phyloP scores from a whole-genome alignment of 108 stramenopile genomes.

The Fragilariopsis cylindrus region DNA sequence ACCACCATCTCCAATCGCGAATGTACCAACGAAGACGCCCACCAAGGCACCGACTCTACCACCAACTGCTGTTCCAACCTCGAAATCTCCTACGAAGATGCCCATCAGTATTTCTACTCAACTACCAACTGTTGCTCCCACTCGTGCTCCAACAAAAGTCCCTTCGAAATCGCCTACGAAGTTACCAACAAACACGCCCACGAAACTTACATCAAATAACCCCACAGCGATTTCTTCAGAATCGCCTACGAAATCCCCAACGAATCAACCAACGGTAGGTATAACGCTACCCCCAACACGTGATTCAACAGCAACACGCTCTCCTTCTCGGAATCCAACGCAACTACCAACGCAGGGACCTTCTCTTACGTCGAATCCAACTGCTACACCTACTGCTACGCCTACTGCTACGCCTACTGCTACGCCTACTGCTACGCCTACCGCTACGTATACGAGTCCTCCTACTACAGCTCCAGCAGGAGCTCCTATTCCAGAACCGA shows the following conservation, averaged over 20 bases:
- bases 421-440: background rate
- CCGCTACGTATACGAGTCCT: background rate
- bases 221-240: background rate
- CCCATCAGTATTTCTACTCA: background rate
- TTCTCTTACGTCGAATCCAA: background rate
- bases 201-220: background rate
- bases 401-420: background rate
- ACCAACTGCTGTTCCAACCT: background rate
- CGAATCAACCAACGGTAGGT: background rate
- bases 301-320: background rate
- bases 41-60: background rate
- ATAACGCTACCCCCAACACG: background rate
- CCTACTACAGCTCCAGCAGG: background rate
- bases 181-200: background rate
- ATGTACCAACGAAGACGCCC: background rate
- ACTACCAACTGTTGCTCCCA: background rate
- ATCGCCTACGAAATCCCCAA: background rate
- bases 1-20: background rate
- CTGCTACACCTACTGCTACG: background rate
- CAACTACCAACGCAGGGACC: background rate
- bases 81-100: constrained; percentile 1
- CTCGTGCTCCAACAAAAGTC: background rate
- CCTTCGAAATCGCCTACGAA: constrained; percentile 2
- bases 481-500: background rate
- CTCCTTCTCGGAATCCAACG: background rate